Conservation (phyloP, 2,329 filamentous ascomycete species). For the Fusarium sp. region DNA sequence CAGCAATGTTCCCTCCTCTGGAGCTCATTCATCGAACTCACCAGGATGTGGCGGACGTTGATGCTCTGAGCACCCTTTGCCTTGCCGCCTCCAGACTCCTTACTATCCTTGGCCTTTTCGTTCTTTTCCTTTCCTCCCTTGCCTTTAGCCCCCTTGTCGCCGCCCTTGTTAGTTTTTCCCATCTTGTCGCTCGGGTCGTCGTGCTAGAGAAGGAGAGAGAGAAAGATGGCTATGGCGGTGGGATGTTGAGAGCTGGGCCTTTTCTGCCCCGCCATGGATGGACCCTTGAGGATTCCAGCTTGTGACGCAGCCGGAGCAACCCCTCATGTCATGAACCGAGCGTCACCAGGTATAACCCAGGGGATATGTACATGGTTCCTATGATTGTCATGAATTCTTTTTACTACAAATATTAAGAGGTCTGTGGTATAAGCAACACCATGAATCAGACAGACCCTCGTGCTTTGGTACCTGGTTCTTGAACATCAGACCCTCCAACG, state of each 20-base stretch:
- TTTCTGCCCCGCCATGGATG: conserved; percentile 30
- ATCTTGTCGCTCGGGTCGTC: conserved; percentile 38
- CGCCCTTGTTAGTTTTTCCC: conserved; percentile 47
- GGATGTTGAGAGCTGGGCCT: conserved; percentile 14
- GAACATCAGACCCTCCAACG: not conserved
- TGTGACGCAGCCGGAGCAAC: not conserved
- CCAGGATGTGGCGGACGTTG: conserved; percentile 76
- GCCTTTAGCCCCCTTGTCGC: conserved; percentile 54
- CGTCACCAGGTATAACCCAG: not conserved
- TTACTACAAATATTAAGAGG: not conserved
- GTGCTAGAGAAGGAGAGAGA: conserved; percentile 14
- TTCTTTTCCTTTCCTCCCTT: conserved; percentile 38
- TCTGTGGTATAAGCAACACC: not conserved
- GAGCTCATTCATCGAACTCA: conserved; percentile 43
- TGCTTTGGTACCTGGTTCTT: not conserved
- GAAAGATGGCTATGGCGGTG: conserved; percentile 8
- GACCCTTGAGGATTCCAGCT: conserved; percentile 22
- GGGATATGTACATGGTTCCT: not conserved
- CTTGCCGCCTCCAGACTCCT: conserved; percentile 49
- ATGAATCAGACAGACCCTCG: not conserved
- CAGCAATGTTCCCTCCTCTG: not conserved
- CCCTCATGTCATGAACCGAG: not conserved
- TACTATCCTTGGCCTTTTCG: conserved; percentile 37
- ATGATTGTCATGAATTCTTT: conserved; percentile 1
- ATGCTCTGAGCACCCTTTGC: conserved; percentile 69